Percentiles rank a stretch among this genome's conserved stretches.
Conservation (phyloP, 441 rosid genomes). For the Syzygium syzygioides region DNA sequence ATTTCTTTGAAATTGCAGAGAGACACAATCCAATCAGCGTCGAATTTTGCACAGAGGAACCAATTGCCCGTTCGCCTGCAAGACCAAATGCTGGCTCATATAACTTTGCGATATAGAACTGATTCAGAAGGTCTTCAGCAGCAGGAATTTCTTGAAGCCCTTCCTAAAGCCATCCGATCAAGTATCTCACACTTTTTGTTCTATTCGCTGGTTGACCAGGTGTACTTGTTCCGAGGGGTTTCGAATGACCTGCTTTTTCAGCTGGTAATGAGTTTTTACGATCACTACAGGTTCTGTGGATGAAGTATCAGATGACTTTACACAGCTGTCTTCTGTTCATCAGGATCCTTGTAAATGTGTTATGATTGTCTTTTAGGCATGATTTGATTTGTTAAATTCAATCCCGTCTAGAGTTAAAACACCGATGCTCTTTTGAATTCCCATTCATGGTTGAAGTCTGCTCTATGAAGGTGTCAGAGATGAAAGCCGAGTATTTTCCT, state of each 20-base stretch:
- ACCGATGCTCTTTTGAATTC: background rate
- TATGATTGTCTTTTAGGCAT: background rate
- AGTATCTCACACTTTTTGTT: conserved; percentile 70
- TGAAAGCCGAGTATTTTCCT: conserved; percentile 90
- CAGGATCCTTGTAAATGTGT: background rate
- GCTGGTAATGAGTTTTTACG: conserved; percentile 44
- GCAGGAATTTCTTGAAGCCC: conserved; percentile 72
- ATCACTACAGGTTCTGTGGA: background rate
- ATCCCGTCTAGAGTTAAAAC: background rate
- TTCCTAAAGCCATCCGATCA: conserved; percentile 87
- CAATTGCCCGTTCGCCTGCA: conserved; percentile 63
- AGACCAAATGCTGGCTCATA: conserved; percentile 92
- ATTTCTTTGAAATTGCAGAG: conserved; percentile 37
- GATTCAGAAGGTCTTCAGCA: conserved; percentile 89
- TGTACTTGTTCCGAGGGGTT: conserved; percentile 82
- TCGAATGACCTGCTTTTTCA: conserved; percentile 93
- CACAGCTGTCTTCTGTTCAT: background rate
- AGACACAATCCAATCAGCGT: conserved; percentile 74
- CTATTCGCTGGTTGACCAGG: conserved; percentile 69
- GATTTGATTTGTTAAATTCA: background rate
- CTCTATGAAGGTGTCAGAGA: conserved; percentile 62
- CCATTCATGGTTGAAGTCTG: background rate
- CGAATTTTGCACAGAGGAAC: conserved; percentile 76
- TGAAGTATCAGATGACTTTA: background rate
- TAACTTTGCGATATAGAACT: conserved; percentile 71